Conservation (phyloP, 1,284 basidiomycete species). For the Vanrija pseudolonga region DNA sequence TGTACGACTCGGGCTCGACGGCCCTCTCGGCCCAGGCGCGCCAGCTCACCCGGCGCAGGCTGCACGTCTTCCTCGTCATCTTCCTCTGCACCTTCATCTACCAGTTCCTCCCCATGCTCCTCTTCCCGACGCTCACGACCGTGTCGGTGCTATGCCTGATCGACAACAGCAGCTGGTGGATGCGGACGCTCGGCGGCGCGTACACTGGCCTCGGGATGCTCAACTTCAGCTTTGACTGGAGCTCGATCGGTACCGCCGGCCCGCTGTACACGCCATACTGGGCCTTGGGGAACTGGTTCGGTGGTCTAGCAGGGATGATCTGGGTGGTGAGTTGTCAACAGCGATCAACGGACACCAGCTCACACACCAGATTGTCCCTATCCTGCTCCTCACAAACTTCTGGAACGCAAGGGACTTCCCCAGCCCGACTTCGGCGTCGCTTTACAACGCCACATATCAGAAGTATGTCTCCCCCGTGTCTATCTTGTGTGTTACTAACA, state of each 20-base stretch:
- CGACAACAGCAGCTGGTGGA: slow-evolving; percentile 47
- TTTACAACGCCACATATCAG: slow-evolving; percentile 44
- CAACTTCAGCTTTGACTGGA: slow-evolving; percentile 55
- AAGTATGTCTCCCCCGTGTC: slow-evolving; percentile 17
- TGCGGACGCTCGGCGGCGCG: slow-evolving; percentile 52
- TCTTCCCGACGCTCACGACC: slow-evolving; percentile 53
- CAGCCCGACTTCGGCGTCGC: slow-evolving; percentile 37
- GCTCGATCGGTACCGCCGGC: slow-evolving; percentile 49
- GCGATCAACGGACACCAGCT: not conserved
- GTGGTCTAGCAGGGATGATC: slow-evolving; percentile 49
- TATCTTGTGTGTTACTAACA: not conserved
- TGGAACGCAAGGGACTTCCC: slow-evolving; percentile 51
- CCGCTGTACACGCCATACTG: slow-evolving; percentile 55
- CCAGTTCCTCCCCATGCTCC: slow-evolving; percentile 52
- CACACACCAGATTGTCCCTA: slow-evolving; percentile 41
- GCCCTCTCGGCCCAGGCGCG: slow-evolving; percentile 19
- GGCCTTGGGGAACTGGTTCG: slow-evolving; percentile 51
- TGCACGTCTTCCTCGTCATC: slow-evolving; percentile 51
- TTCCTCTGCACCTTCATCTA: slow-evolving; percentile 50
- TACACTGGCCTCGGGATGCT: slow-evolving; percentile 54
- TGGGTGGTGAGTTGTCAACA: slow-evolving; percentile 46
- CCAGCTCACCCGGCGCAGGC: slow-evolving; percentile 42
- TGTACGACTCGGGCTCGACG: slow-evolving; percentile 41
- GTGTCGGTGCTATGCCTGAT: slow-evolving; percentile 53
- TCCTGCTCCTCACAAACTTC: slow-evolving; percentile 51